Evolutionary conservation across 2,329 filamentous ascomycete genomes (phyloP).

Genomic region (Botrytis aclada): DNA sequence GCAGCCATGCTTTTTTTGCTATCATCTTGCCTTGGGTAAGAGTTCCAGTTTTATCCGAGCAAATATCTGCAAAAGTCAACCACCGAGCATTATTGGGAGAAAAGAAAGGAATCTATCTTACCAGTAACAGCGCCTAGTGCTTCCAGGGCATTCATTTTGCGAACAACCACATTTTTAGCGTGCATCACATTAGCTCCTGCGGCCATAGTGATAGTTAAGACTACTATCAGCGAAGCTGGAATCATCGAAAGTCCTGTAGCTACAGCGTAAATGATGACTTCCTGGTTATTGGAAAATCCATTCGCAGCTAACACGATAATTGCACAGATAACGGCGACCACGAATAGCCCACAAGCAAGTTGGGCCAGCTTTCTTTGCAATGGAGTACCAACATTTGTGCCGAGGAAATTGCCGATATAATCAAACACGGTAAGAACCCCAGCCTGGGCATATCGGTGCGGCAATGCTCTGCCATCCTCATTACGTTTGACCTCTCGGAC

Average conservation of each 20-base stretch:
- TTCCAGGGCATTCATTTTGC: constrained; percentile 54
- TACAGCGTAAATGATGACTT: constrained; percentile 63
- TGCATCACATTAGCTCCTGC: constrained; percentile 59
- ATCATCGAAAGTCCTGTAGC: constrained; percentile 60
- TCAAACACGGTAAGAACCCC: constrained; percentile 48
- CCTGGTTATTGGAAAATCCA: constrained; percentile 46
- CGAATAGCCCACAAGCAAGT: constrained; percentile 60
- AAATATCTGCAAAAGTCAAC: constrained; percentile 47
- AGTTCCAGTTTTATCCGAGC: constrained; percentile 74
- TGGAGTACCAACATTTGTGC: constrained; percentile 63
- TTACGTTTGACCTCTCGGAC: constrained; percentile 47
- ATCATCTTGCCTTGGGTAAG: constrained; percentile 53
- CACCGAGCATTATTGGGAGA: constrained; percentile 40
- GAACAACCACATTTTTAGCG: constrained; percentile 54
- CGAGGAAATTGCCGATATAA: constrained; percentile 58
- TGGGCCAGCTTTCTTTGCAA: constrained; percentile 65
- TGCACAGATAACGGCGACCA: constrained; percentile 60
- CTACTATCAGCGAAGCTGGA: constrained; percentile 60
- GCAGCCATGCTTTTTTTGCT: constrained; percentile 53
- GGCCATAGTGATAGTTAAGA: constrained; percentile 65
- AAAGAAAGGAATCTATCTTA: constrained; percentile 42
- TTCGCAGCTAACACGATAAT: constrained; percentile 64
- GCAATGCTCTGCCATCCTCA: constrained; percentile 48
- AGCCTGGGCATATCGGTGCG: constrained; percentile 45
- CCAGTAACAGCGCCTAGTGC: constrained; percentile 55